These are phyloP conservation scores for Ceriops tagal DNA, from an alignment of 345 rosid genomes.

Conservation along the genomic window DNA sequence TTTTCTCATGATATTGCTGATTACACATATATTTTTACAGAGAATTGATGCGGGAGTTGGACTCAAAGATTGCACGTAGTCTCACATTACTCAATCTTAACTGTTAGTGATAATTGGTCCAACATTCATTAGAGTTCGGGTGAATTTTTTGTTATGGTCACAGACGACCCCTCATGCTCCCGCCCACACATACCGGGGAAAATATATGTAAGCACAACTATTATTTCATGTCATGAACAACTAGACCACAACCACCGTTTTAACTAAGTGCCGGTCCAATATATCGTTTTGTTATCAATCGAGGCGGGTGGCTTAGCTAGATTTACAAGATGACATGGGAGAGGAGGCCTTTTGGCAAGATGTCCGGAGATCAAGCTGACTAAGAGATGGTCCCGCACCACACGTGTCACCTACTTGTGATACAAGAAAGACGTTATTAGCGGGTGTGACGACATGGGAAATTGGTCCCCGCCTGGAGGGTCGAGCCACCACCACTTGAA, in stretches of 20 bases:
- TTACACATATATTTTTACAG: not conserved
- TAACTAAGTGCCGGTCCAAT: not conserved
- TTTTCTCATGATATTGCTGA: not conserved
- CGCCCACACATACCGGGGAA: slow-evolving; percentile 21
- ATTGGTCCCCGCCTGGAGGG: slow-evolving; percentile 51
- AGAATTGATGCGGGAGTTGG: not conserved
- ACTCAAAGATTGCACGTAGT: too few relatives aligned
- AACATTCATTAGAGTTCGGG: too few relatives aligned
- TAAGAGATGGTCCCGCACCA: too few relatives aligned
- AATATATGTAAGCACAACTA: too few relatives aligned
- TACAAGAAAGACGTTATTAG: not conserved
- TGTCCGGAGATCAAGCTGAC: too few relatives aligned
- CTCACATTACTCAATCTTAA: too few relatives aligned
- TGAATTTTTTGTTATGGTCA: too few relatives aligned
- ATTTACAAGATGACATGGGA: too few relatives aligned
- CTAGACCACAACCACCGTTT: slow-evolving; percentile 10
- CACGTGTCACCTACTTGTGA: slow-evolving; percentile 21
- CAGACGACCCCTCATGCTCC: too few relatives aligned
- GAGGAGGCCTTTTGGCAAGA: too few relatives aligned
- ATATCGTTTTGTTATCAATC: not conserved
- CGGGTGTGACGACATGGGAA: slow-evolving; percentile 18
- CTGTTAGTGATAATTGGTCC: too few relatives aligned
- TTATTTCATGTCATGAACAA: slow-evolving; percentile 16
- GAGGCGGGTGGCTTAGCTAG: too few relatives aligned
- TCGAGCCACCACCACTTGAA: slow-evolving; percentile 26